Evolutionary conservation across 306 rosid genomes (phyloP).

Genomic region (cucumber (Cucumis sativus)): Cucumber_9930_V3 NC_026659.2:21566501-21567000

Average conservation of each 20-base stretch:
- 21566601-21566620: neutral
- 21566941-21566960: neutral
- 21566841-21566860: constrained; percentile 19
- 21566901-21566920: constrained; percentile 19
- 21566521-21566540: neutral
- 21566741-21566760: neutral
- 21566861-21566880: constrained; percentile 20
- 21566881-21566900: constrained; percentile 16
- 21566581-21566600: neutral
- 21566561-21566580: neutral
- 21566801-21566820: constrained; percentile 16
- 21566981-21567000: neutral
- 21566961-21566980: neutral
- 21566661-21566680: neutral
- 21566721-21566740: neutral
- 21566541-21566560: neutral
- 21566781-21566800: neutral
- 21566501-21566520: neutral
- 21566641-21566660: neutral
- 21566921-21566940: constrained; percentile 24
- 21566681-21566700: neutral
- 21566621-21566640: neutral
- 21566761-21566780: neutral
- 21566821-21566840: constrained; percentile 45
- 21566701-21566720: neutral